Evolutionary conservation across 1,139 yeast species (phyloP).

Genomic region (Diutina pseudorugosa): DNA sequence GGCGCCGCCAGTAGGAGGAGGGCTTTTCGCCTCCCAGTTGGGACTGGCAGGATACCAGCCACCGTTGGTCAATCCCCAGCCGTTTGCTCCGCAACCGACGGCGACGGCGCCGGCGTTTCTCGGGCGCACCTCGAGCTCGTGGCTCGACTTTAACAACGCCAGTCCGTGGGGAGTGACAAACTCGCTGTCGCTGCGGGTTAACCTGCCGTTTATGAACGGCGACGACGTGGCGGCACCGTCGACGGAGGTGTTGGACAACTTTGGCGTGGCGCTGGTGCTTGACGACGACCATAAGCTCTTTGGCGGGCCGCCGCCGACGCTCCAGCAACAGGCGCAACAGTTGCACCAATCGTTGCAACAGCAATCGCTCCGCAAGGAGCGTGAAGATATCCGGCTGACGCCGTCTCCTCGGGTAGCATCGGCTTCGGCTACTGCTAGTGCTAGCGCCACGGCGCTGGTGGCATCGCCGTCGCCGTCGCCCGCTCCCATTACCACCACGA

Average conservation of each 20-base stretch:
- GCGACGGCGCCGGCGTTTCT: neutral
- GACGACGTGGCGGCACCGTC: conserved; percentile 1
- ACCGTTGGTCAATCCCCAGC: conserved; percentile 2
- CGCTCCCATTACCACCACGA: neutral
- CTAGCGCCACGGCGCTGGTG: neutral
- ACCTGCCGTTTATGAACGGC: conserved; percentile 4
- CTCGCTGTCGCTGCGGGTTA: neutral
- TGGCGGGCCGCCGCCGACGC: neutral
- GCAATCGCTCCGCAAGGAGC: neutral
- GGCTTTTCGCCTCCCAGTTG: neutral
- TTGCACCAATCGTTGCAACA: neutral
- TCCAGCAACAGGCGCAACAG: neutral
- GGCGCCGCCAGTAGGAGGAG: neutral
- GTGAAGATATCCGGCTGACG: neutral
- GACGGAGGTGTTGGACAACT: neutral
- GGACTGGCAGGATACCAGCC: neutral
- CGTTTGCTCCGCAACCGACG: neutral
- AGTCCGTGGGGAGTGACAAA: neutral
- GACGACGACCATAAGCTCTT: neutral
- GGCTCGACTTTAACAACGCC: neutral
- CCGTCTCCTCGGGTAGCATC: neutral
- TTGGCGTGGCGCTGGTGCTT: neutral
- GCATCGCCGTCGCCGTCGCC: neutral
- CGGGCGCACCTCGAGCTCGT: neutral
- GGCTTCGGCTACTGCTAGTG: too few species aligned